phyloP scores from a whole-genome alignment of 306 rosid species.

The Luffa acutangula region DNA sequence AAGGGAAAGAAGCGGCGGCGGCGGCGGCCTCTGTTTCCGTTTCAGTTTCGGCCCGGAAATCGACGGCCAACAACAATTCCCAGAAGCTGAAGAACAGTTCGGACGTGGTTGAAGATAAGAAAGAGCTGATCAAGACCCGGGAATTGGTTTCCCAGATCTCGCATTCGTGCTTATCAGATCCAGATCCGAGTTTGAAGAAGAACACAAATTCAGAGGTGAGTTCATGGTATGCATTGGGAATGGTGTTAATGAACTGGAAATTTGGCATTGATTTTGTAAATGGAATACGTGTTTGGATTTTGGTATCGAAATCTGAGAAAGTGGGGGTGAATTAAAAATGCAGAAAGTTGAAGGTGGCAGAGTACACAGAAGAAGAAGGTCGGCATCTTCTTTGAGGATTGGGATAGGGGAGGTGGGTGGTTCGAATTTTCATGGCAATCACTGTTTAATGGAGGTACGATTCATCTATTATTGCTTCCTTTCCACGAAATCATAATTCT shows the following conservation, averaged over 20 bases:
- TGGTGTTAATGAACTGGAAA: background rate
- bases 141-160: conserved; percentile 24
- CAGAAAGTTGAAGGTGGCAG: conserved; percentile 33
- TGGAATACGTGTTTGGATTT: background rate
- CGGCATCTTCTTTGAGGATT: conserved; percentile 33
- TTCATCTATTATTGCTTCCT: background rate
- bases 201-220: conserved; percentile 53
- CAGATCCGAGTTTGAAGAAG: conserved; percentile 16
- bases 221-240: background rate
- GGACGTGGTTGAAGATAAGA: conserved; percentile 15
- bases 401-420: conserved; percentile 12
- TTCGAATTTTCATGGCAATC: conserved; percentile 28
- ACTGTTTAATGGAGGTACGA: conserved; percentile 52
- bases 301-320: background rate
- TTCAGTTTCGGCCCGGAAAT: conserved; percentile 61
- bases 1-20: conserved; percentile 26
- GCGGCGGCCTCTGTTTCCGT: conserved; percentile 29
- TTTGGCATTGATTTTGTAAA: background rate
- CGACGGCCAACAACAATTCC: conserved; percentile 52
- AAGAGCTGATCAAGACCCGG: conserved; percentile 10
- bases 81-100: conserved; percentile 29
- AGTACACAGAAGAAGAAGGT: conserved; percentile 40
- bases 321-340: background rate
- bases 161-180: conserved; percentile 50
- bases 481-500: background rate